Conservation (phyloP, 1,139 yeast genomes). For the Geotrichum siamense region DNA sequence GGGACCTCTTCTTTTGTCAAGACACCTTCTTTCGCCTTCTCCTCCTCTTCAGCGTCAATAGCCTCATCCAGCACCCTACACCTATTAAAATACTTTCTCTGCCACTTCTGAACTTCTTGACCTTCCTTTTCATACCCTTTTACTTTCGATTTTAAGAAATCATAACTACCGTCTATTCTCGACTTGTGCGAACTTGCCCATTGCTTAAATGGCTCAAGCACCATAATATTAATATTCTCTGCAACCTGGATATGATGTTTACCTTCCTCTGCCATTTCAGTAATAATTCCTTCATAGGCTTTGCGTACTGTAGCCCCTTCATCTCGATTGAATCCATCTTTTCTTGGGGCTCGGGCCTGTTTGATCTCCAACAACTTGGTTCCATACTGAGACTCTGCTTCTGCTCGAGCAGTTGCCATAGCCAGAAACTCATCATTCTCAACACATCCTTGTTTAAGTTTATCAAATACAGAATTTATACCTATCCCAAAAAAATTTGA, state of each 20-base stretch:
- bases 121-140: conserved; percentile 46
- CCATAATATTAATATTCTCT: conserved; percentile 51
- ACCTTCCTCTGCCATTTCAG: conserved; percentile 60
- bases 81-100: conserved; percentile 66
- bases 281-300: conserved; percentile 53
- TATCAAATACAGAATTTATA: conserved; percentile 51
- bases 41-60: conserved; percentile 7
- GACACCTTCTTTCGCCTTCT: neutral
- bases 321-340: conserved; percentile 40
- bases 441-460: conserved; percentile 60
- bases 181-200: conserved; percentile 74
- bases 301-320: conserved; percentile 49
- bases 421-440: conserved; percentile 66
- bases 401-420: conserved; percentile 63
- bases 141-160: conserved; percentile 44
- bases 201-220: conserved; percentile 60
- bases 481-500: no score
- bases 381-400: conserved; percentile 66
- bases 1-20: conserved; percentile 8
- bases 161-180: conserved; percentile 58
- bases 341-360: conserved; percentile 35
- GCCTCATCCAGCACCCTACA: conserved; percentile 65
- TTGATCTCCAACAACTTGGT: conserved; percentile 44
- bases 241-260: conserved; percentile 60
- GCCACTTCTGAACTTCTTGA: conserved; percentile 49